Percentiles rank a stretch among this genome's conserved stretches.
phyloP scores from a whole-genome alignment of 306 rosid species.

The Trifolium pratense region DNA sequence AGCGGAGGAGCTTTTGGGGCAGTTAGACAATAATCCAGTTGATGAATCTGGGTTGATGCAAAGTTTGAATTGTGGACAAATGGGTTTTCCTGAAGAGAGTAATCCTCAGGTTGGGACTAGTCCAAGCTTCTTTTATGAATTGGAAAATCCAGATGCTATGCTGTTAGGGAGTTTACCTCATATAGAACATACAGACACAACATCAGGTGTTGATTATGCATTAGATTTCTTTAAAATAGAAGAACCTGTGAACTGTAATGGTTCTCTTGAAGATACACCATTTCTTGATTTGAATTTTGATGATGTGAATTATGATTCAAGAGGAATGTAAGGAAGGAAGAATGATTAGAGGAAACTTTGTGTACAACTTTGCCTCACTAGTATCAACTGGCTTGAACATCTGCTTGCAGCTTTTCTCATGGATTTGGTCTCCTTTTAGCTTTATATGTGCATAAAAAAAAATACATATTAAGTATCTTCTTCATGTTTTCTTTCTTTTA shows the following conservation, averaged over 20 bases:
- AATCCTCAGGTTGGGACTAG: conserved; percentile 40
- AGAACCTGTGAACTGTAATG: conserved; percentile 42
- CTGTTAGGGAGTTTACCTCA: conserved; percentile 65
- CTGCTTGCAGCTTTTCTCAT: conserved; percentile 1
- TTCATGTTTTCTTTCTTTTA: not conserved
- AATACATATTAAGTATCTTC: not conserved
- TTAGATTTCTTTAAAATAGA: conserved; percentile 40
- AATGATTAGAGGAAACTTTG: not conserved
- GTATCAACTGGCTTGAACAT: not conserved
- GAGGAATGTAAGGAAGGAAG: conserved; percentile 16
- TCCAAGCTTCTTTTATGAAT: conserved; percentile 51
- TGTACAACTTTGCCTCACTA: not conserved
- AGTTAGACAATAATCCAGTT: conserved; percentile 45
- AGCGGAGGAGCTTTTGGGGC: conserved; percentile 64
- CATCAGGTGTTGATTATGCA: conserved; percentile 53
- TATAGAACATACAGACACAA: conserved; percentile 50
- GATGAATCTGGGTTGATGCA: conserved; percentile 39
- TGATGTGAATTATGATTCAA: conserved; percentile 38
- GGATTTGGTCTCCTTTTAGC: conserved; percentile 24
- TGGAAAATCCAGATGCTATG: conserved; percentile 72
- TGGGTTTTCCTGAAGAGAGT: conserved; percentile 21
- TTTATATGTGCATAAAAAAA: conserved; percentile 7
- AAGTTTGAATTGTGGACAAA: conserved; percentile 37
- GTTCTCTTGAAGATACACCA: conserved; percentile 41
- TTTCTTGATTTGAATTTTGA: conserved; percentile 44